phyloP scores from a whole-genome alignment of 1,284 basidiomycete species.

The Peniophora sp. region DNA sequence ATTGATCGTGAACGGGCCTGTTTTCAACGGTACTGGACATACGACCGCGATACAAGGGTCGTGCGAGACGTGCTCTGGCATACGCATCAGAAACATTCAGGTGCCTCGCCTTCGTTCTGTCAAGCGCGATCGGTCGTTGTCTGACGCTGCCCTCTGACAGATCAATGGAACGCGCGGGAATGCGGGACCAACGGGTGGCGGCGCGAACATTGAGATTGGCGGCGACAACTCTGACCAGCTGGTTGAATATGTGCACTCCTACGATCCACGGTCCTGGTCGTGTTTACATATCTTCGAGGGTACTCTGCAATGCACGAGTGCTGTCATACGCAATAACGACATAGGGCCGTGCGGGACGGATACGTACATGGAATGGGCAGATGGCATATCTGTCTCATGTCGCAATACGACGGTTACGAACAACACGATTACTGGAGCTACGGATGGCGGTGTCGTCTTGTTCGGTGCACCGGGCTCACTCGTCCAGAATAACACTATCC shows the following conservation, averaged over 20 bases:
- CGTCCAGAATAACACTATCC: constrained; percentile 72
- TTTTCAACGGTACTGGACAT: constrained; percentile 49
- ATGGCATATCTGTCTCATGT: constrained; percentile 79
- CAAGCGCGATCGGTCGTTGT: background rate
- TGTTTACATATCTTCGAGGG: constrained; percentile 69
- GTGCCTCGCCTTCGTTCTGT: constrained; percentile 23
- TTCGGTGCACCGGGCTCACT: constrained; percentile 76
- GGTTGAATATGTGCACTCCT: constrained; percentile 64
- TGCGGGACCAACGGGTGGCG: constrained; percentile 44
- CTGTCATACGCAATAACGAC: constrained; percentile 70
- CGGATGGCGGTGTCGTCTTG: constrained; percentile 78
- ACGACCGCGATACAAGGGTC: constrained; percentile 66
- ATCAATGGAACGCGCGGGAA: constrained; percentile 58
- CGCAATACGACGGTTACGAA: constrained; percentile 56
- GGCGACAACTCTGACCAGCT: constrained; percentile 60
- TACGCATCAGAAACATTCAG: constrained; percentile 65
- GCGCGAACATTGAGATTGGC: constrained; percentile 74
- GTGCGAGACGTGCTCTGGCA: constrained; percentile 46
- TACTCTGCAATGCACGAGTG: constrained; percentile 53
- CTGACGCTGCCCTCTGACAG: constrained; percentile 23
- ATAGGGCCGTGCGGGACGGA: constrained; percentile 70
- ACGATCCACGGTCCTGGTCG: constrained; percentile 67
- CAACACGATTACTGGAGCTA: constrained; percentile 68
- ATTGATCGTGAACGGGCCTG: constrained; percentile 48
- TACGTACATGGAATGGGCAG: constrained; percentile 69